Evolutionary conservation across 2,329 filamentous ascomycete genomes (phyloP).

Genomic region (Cordyceps javanica): DNA sequence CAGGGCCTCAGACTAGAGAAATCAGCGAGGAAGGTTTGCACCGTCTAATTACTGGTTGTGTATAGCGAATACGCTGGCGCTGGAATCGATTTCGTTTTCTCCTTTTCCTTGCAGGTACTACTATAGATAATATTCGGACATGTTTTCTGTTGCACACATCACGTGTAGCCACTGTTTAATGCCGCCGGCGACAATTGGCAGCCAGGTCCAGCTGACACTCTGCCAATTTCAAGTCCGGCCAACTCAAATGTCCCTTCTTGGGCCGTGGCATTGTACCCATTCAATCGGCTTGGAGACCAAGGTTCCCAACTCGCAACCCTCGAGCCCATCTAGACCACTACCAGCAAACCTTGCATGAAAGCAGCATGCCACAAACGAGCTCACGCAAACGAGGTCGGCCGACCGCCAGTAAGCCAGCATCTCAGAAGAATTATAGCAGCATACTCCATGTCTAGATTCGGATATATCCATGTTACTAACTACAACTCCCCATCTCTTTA

Average conservation of each 20-base stretch:
- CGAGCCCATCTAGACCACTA: background rate
- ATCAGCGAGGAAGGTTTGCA: background rate
- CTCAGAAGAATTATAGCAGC: no score
- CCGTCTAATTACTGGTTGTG: background rate
- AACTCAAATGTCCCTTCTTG: no score
- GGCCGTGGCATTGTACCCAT: no score
- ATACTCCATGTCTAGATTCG: no score
- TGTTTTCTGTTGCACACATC: background rate
- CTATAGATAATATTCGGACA: background rate
- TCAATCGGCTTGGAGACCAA: background rate
- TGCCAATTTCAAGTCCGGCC: background rate
- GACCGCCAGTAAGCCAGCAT: background rate
- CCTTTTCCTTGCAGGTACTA: background rate
- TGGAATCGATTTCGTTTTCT: background rate
- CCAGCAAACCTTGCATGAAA: background rate
- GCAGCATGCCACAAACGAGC: constrained; percentile 8
- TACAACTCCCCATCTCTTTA: background rate
- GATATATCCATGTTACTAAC: no score
- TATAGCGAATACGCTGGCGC: background rate
- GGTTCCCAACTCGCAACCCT: background rate
- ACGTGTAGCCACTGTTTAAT: background rate
- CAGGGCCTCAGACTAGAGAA: background rate
- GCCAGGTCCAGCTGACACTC: background rate
- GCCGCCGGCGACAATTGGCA: background rate
- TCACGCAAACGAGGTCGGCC: constrained; percentile 10